Conservation (phyloP, 306 rosid species). For the Dalbergia oliveri region DNA sequence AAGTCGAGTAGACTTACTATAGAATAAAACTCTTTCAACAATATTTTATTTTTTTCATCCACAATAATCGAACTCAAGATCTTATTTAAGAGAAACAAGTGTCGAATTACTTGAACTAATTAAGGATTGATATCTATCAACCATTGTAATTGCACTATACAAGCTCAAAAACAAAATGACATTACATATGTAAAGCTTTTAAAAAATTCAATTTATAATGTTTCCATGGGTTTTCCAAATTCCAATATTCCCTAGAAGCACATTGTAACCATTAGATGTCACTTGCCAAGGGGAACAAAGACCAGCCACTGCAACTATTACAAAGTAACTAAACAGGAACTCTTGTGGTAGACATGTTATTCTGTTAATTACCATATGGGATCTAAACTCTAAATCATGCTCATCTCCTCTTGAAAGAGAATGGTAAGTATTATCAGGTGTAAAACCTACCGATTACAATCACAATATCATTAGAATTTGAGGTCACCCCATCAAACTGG, state of each 20-base stretch:
- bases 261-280: conserved; percentile 9
- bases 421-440: conserved; percentile 1
- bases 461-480: conserved; percentile 85
- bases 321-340: conserved; percentile 21
- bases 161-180: conserved; percentile 26
- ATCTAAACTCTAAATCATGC: conserved; percentile 28
- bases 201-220: conserved; percentile 20
- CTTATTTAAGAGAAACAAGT: too few relatives aligned
- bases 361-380: conserved; percentile 29
- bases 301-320: conserved; percentile 2
- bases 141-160: conserved; percentile 8
- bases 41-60: too few relatives aligned
- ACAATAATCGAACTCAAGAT: too few relatives aligned
- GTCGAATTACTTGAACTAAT: too few relatives aligned
- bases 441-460: conserved; percentile 86
- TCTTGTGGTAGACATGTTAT: conserved; percentile 25
- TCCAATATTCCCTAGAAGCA: not conserved
- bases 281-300: conserved; percentile 21
- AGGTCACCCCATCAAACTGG: conserved; percentile 97
- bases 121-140: not conserved
- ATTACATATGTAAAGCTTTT: not conserved
- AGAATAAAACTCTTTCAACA: too few relatives aligned
- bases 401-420: not conserved
- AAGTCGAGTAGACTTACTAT: too few relatives aligned
- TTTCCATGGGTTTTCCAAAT: not conserved